Percentiles rank a stretch among this genome's conserved stretches.
phyloP scores from a whole-genome alignment of 1,139 yeast species.

The Geotrichum citri-aurantii region DNA sequence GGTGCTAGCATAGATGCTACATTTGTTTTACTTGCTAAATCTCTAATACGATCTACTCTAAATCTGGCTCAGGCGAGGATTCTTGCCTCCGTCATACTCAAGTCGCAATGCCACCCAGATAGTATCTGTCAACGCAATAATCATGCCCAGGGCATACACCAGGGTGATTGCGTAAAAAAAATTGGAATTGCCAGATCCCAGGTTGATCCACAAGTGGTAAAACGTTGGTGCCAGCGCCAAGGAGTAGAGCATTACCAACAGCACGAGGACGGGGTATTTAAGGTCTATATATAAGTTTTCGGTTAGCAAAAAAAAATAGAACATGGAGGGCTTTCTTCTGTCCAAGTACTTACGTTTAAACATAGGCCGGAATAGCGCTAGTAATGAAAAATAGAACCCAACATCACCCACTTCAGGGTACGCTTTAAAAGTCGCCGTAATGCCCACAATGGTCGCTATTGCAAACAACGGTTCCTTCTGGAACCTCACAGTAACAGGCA shows the following conservation, averaged over 20 bases:
- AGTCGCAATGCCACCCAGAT: conserved; percentile 72
- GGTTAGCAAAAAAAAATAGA: conserved; percentile 20
- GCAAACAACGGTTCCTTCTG: conserved; percentile 53
- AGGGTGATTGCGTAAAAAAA: conserved; percentile 92
- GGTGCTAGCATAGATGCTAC: neutral
- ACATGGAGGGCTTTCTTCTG: conserved; percentile 7
- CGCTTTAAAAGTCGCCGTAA: conserved; percentile 70
- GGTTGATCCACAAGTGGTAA: conserved; percentile 88
- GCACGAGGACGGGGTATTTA: conserved; percentile 42
- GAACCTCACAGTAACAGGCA: conserved; percentile 73
- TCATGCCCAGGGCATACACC: conserved; percentile 69
- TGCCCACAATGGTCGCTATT: conserved; percentile 53
- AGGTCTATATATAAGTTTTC: conserved; percentile 38
- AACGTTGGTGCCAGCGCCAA: conserved; percentile 75
- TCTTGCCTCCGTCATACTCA: conserved; percentile 55
- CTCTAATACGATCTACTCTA: neutral
- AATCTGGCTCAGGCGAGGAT: conserved; percentile 15
- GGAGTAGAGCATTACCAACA: conserved; percentile 45
- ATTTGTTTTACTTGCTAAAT: neutral
- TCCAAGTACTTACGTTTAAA: conserved; percentile 23
- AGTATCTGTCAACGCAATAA: conserved; percentile 65
- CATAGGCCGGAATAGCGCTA: conserved; percentile 51
- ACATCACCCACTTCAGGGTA: conserved; percentile 87
- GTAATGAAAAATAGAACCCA: conserved; percentile 58
- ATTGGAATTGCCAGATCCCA: conserved; percentile 93